Percentiles rank a stretch among this genome's conserved stretches.
These are phyloP conservation scores for Tuber microsphaerosporum DNA, from an alignment of 495 filamentous ascomycete species.

Conservation along the genomic window DNA sequence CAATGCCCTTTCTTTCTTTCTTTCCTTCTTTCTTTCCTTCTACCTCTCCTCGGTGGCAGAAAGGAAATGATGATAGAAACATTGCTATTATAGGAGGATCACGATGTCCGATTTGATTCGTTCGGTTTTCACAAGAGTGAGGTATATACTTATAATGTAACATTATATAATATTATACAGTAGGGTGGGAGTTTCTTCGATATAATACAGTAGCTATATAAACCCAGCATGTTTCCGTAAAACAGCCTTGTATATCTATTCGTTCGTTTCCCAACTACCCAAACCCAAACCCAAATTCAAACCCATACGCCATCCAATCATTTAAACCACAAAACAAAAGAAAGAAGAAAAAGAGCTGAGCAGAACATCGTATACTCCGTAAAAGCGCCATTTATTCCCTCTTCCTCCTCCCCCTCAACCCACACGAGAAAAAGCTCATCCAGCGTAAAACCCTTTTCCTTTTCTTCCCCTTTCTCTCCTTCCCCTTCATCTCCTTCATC, in stretches of 20 bases:
- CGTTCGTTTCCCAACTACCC: neutral
- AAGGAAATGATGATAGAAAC: too few species aligned
- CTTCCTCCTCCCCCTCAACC: too few species aligned
- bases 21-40: too few species aligned
- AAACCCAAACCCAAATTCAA: neutral
- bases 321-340: neutral
- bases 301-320: neutral
- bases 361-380: neutral
- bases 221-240: neutral
- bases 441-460: neutral
- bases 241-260: neutral
- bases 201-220: neutral
- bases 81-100: too few species aligned
- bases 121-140: too few species aligned
- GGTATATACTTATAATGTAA: too few species aligned
- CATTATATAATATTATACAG: neutral
- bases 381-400: neutral
- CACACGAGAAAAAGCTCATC: neutral
- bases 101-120: too few species aligned
- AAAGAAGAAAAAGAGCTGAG: neutral
- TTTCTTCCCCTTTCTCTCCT: neutral
- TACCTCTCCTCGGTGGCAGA: too few species aligned
- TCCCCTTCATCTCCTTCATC: neutral
- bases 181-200: neutral
- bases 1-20: too few species aligned